Base-by-base conservation (phyloP, 2,329 filamentous ascomycete species). In the Xylariaceae sp. region DNA sequence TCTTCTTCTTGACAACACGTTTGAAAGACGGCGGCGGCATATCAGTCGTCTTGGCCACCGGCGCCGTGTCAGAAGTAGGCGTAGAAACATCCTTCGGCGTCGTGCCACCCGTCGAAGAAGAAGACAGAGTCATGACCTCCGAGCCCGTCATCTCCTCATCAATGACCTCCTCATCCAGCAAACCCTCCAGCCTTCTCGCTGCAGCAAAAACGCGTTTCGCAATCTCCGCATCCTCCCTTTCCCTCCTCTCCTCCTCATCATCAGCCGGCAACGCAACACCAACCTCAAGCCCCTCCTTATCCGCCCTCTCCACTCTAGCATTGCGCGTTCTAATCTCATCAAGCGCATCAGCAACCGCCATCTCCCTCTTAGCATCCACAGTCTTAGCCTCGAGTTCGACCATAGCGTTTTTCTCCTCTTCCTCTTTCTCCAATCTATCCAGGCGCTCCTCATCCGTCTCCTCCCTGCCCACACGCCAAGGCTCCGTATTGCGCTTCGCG, bases 281-380 rank as follows among this genome's bases (percentile, higher is more conserved):
- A 17, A 83, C 81, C 51, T 86, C 83, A 3, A 83, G 75, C 2
- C 83, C 84, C 54, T 90, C 85, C 64, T 84, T 83, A 50, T 84
- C 82, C 9, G 86, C 87, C 58, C 88, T 80, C 70, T 96, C 90
- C 45, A 94, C 84, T 57, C 91, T 79, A 7, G 94, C 94, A 73
- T 99, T 99, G 58, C 93, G 77, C 47, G 89, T 93, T 50, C 93
- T 80, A 51, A 99, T 97, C 73, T 97, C 92, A 70, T 99, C 94
- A 50, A 99, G 74, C 7, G 92, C 93, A 75, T 99, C 94, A 2
- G 94, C 94, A 42, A 97, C 90, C 16, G 89, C 90, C 92, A 99
- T 99, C 72, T 99, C 94, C 39, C 88, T 81, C 75, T 94, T 92
- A 1, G 92, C 92, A 69, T 99, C 94, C 18, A 88, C 75, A 50